Evolutionary conservation across 163 green algal species (phyloP), one percentile per base, ranked within the genome.

Genomic region (Chloromonas sp.): DNA sequence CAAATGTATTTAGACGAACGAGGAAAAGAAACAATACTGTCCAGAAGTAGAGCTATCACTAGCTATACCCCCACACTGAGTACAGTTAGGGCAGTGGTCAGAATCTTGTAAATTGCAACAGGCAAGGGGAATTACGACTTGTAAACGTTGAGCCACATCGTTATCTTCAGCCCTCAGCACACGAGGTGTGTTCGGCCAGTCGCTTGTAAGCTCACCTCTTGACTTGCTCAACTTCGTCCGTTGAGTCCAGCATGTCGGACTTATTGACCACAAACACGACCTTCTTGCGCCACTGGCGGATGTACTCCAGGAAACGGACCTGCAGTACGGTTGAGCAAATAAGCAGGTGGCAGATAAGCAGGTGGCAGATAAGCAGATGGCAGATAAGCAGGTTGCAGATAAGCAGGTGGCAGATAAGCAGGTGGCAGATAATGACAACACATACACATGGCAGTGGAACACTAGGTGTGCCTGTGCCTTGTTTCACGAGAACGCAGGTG

Each of bases 231-330:
- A 97, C 93, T 84, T 98, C 95, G 0, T 88, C 79, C 0, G 90
- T 70, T 14, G 74, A 88, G 2, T 82, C 85, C 36, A 99, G 89
- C 82, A 98, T 92, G 88, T 99, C 96, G 0, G 89, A 89, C 93
- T 99, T 99, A 92, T 99, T 99, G 36, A 99, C 89, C 60, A 98
- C 92, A 84, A 99, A 99, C 2, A 99, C 92, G 1, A 99, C 94
- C 90, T 99, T 98, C 90, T 99, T 99, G 79, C 95, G 94, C 97
- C 97, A 99, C 87, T 97, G 90, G 60, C 94, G 90, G 86, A 99
- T 98, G 90, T 99, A 99, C 70, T 93, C 91, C 61, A 99, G 87
- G 87, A 99, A 99, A 3, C 91, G 91, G 3, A 96, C 92, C 91
- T 93, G 89, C 3, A 13, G 82, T 2, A 15, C 36, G n/a, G 11